These are phyloP conservation scores for Tetrastigma voinierianum DNA, from an alignment of 164 flowering plant species.

Conservation along the genomic window DNA sequence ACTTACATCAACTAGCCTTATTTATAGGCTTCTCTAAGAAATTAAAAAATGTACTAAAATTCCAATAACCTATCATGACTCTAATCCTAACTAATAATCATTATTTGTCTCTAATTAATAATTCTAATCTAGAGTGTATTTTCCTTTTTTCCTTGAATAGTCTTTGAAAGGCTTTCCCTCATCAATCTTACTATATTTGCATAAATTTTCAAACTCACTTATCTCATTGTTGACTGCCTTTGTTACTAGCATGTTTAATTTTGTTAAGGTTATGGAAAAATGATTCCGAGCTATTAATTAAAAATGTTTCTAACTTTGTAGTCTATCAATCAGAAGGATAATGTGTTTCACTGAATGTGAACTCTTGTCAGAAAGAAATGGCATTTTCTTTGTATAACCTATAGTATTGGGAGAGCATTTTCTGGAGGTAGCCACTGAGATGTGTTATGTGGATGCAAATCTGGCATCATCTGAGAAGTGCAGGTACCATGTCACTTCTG, in stretches of 20 bases:
- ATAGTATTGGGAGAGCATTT: conserved; percentile 93
- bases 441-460: conserved; percentile 84
- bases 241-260: background rate
- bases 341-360: conserved; percentile 48
- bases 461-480: conserved; percentile 88
- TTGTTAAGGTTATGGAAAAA: background rate
- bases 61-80: too few relatives aligned
- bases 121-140: too few relatives aligned
- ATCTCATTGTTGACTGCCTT: background rate
- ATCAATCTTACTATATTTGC: background rate
- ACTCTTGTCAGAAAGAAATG: conserved; percentile 70
- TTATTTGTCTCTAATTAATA: too few relatives aligned
- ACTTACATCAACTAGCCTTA: too few relatives aligned
- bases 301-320: conserved; percentile 32
- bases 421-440: conserved; percentile 92
- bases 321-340: conserved; percentile 86
- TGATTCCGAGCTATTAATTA: background rate
- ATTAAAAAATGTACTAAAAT: too few relatives aligned
- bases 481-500: conserved; percentile 52
- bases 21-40: too few relatives aligned
- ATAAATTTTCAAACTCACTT: background rate
- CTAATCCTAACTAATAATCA: too few relatives aligned
- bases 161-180: too few relatives aligned
- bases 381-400: conserved; percentile 91
- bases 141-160: too few relatives aligned